Percentiles rank a stretch among this genome's conserved stretches.
These are phyloP conservation scores for Rhododendron griersonianum DNA, from an alignment of 148 eudicot species.

Conservation along the genomic window DNA sequence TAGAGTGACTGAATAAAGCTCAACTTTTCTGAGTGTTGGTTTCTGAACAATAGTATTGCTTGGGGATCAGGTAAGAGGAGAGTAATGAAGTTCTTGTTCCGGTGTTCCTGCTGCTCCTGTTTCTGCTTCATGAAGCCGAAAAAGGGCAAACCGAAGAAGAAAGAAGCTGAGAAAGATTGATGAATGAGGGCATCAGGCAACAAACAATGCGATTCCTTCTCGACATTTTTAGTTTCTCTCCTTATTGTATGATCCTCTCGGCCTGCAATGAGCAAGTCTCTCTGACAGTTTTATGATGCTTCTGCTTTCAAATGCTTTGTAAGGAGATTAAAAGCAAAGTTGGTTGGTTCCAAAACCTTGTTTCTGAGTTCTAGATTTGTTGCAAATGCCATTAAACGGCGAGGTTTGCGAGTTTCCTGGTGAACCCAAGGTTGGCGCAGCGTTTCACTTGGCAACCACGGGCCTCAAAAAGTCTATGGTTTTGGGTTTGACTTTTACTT, in stretches of 20 bases:
- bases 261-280: background rate
- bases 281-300: background rate
- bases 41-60: background rate
- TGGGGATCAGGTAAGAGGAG: background rate
- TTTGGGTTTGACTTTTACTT: no score
- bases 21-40: background rate
- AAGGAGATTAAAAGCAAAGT: background rate
- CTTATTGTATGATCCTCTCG: background rate
- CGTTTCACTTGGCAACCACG: background rate
- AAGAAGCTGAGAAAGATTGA: constrained; percentile 1
- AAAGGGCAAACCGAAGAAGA: constrained; percentile 38
- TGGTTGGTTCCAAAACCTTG: background rate
- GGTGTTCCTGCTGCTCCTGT: constrained; percentile 52
- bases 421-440: background rate
- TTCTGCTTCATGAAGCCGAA: constrained; percentile 53
- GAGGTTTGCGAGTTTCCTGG: background rate
- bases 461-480: background rate
- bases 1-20: no score
- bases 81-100: constrained; percentile 50
- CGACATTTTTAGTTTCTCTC: background rate
- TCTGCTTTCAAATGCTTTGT: background rate
- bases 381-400: background rate
- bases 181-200: no score
- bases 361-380: background rate
- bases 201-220: background rate